Evolutionary conservation across 2,329 filamentous ascomycete species (phyloP).

Genomic region (Neurospora crassa): DNA sequence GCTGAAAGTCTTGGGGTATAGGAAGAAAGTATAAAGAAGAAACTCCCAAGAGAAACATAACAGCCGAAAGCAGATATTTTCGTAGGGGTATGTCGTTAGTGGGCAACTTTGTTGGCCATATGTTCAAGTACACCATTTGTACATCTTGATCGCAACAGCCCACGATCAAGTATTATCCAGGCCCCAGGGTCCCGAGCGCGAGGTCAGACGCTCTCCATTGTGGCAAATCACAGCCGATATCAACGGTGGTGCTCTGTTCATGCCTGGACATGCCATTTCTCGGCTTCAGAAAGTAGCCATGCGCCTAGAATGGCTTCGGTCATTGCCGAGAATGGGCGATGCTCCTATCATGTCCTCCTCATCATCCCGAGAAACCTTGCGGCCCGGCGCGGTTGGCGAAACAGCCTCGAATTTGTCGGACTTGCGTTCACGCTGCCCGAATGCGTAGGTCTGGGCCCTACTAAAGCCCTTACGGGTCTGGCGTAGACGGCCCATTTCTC

Average conservation of each 20-base stretch:
- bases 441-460: slow-evolving; percentile 89
- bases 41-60: not conserved
- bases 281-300: slow-evolving; percentile 52
- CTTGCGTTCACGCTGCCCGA: slow-evolving; percentile 59
- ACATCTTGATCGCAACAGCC: not conserved
- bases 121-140: not conserved
- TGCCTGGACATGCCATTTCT: not conserved
- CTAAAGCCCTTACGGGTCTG: slow-evolving; percentile 72
- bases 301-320: slow-evolving; percentile 46
- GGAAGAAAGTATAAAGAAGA: not conserved
- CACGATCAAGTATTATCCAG: not conserved
- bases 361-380: slow-evolving; percentile 18
- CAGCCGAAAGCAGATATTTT: not conserved
- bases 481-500: slow-evolving; percentile 87
- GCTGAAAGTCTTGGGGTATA: not conserved
- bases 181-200: not conserved
- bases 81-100: not conserved
- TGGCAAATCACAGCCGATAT: not conserved
- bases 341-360: slow-evolving; percentile 25
- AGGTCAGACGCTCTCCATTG: not conserved
- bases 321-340: slow-evolving; percentile 34
- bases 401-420: slow-evolving; percentile 22
- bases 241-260: not conserved
- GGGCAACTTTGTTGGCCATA: not conserved
- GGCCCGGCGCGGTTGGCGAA: slow-evolving; percentile 47